Evolutionary conservation across 192 early-diverging fungal genomes (phyloP).

Genomic region (Entomortierella lignicola): DNA sequence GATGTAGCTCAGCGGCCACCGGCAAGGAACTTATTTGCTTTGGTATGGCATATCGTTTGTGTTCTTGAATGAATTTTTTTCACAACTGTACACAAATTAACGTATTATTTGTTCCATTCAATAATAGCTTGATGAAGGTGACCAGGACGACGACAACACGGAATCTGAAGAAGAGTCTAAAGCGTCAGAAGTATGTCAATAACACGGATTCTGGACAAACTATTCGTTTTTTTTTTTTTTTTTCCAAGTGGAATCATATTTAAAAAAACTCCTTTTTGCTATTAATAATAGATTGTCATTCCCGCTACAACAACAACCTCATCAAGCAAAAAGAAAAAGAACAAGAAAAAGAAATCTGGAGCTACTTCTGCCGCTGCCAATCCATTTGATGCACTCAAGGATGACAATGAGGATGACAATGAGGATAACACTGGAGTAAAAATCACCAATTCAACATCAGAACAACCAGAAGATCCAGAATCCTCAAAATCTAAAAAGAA

Average conservation of each 20-base stretch:
- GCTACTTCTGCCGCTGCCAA: slow-evolving; percentile 20
- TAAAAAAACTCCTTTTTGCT: not conserved
- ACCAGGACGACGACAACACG: slow-evolving; percentile 53
- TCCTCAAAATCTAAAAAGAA: slow-evolving; percentile 47
- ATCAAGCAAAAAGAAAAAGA: slow-evolving; percentile 59
- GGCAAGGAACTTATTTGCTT: slow-evolving; percentile 66
- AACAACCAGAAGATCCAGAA: not conserved
- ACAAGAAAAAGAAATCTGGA: slow-evolving; percentile 67
- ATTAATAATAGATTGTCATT: slow-evolving; percentile 4
- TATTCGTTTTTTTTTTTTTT: too few species aligned
- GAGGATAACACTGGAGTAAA: slow-evolving; percentile 7
- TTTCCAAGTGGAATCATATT: not conserved
- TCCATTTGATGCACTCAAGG: slow-evolving; percentile 44
- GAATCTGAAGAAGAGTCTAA: slow-evolving; percentile 41
- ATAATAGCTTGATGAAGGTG: slow-evolving; percentile 65
- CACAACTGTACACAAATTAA: too few species aligned
- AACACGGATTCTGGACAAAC: too few species aligned
- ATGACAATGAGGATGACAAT: slow-evolving; percentile 4
- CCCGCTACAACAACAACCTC: slow-evolving; percentile 11
- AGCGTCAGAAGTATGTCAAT: slow-evolving; percentile 9
- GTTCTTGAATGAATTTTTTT: too few species aligned
- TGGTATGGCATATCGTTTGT: slow-evolving; percentile 55
- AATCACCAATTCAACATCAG: not conserved
- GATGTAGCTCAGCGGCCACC: slow-evolving; percentile 34
- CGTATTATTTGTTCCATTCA: too few species aligned